These are phyloP conservation scores for Globisporangium sylvaticum DNA, from an alignment of 352 stramenopile genomes.

Conservation along the genomic window DNA sequence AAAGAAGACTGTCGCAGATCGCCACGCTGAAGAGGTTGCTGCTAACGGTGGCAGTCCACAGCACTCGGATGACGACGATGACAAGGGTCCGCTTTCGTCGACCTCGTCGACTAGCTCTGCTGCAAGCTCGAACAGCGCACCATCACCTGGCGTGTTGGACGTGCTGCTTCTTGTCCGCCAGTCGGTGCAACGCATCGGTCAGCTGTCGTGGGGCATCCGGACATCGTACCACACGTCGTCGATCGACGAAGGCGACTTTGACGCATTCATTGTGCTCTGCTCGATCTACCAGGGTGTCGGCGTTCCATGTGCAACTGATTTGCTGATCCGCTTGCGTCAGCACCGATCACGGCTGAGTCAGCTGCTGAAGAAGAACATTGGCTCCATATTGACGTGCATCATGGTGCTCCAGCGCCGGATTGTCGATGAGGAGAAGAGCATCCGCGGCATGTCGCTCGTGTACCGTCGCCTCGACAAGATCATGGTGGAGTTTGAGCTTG, in stretches of 20 bases:
- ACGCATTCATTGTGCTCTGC: conserved; percentile 82
- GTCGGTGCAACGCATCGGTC: conserved; percentile 80
- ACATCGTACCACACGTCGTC: conserved; percentile 83
- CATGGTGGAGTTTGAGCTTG: conserved; percentile 57
- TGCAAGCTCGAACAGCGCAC: conserved; percentile 44
- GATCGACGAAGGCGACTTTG: conserved; percentile 80
- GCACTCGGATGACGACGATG: conserved; percentile 65
- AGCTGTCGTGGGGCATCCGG: conserved; percentile 77
- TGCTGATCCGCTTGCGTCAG: conserved; percentile 68
- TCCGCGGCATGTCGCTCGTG: conserved; percentile 69
- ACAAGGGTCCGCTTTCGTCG: conserved; percentile 54
- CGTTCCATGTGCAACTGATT: conserved; percentile 59
- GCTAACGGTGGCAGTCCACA: conserved; percentile 34
- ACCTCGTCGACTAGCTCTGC: conserved; percentile 53
- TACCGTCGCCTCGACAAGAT: conserved; percentile 63
- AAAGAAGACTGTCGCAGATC: conserved; percentile 33
- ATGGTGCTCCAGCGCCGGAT: conserved; percentile 73
- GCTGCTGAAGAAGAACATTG: conserved; percentile 71
- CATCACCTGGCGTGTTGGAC: conserved; percentile 63
- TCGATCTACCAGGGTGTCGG: conserved; percentile 76
- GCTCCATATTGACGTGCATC: conserved; percentile 64
- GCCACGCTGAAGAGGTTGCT: conserved; percentile 16
- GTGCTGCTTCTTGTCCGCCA: conserved; percentile 77
- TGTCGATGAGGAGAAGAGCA: conserved; percentile 73
- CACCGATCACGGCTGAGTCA: conserved; percentile 67